Percentiles rank a stretch among this genome's conserved stretches.
phyloP scores from a whole-genome alignment of 768 basidiomycete genomes.

The Sistotremastrum niveocremeum region DNA sequence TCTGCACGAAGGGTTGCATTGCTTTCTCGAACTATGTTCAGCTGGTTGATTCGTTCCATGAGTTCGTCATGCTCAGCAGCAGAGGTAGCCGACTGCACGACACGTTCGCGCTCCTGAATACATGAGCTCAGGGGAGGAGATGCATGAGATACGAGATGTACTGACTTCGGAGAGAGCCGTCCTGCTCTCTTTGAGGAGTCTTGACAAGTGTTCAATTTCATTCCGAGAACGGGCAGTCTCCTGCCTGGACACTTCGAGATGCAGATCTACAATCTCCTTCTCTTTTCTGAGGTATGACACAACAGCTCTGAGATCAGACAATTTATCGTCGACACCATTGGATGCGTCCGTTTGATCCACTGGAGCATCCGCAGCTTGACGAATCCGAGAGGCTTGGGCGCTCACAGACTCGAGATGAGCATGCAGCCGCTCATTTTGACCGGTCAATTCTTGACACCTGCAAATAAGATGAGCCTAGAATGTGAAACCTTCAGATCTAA shows the following conservation, averaged over 20 bases:
- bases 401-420: constrained; percentile 78
- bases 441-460: constrained; percentile 59
- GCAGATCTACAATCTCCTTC: constrained; percentile 85
- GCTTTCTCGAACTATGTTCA: constrained; percentile 78
- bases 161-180: constrained; percentile 57
- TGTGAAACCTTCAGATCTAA: neutral
- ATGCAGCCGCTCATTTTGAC: constrained; percentile 68
- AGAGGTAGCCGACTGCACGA: constrained; percentile 54
- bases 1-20: constrained; percentile 76
- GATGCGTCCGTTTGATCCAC: constrained; percentile 29
- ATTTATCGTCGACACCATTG: constrained; percentile 46
- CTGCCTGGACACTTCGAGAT: constrained; percentile 67
- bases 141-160: neutral
- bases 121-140: neutral
- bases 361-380: constrained; percentile 42
- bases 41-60: constrained; percentile 73
- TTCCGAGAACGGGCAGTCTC: constrained; percentile 62
- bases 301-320: constrained; percentile 63
- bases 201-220: constrained; percentile 62
- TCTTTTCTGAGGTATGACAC: constrained; percentile 77
- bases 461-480: neutral
- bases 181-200: constrained; percentile 57
- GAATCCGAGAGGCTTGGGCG: constrained; percentile 69
- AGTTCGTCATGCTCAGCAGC: constrained; percentile 75
- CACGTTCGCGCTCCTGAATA: constrained; percentile 65